phyloP scores from a whole-genome alignment of 495 filamentous ascomycete genomes.

The Talaromyces borbonicus region DNA sequence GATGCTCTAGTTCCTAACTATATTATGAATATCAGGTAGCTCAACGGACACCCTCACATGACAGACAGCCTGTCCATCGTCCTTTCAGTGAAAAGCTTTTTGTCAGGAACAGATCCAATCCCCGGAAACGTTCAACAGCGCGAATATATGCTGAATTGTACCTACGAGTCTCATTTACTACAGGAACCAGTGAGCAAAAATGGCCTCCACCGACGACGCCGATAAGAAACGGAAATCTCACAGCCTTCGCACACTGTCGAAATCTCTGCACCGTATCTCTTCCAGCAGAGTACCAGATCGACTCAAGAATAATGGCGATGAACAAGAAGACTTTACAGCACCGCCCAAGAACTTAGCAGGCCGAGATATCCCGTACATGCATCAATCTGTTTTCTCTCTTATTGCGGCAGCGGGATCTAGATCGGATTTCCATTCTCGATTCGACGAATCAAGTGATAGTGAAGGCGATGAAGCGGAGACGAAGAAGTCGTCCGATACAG shows the following conservation, averaged over 20 bases:
- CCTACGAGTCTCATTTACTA: not conserved
- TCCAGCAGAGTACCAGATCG: slow-evolving; percentile 71
- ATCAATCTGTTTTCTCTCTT: slow-evolving; percentile 90
- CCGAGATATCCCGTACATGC: slow-evolving; percentile 56
- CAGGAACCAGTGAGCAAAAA: not conserved
- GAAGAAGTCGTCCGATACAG: not conserved
- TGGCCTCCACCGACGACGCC: slow-evolving; percentile 21
- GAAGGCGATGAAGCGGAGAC: slow-evolving; percentile 46
- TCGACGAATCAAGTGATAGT: slow-evolving; percentile 77
- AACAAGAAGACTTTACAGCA: slow-evolving; percentile 63
- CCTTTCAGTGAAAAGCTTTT: too few species aligned
- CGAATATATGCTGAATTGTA: too few species aligned
- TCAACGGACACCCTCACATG: too few species aligned
- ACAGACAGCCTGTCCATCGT: too few species aligned
- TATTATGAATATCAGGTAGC: too few species aligned
- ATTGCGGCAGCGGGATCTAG: slow-evolving; percentile 83
- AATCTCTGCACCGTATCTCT: slow-evolving; percentile 42
- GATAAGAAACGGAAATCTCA: slow-evolving; percentile 25
- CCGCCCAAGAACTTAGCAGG: slow-evolving; percentile 35
- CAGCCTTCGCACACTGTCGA: slow-evolving; percentile 51
- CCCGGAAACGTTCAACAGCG: too few species aligned
- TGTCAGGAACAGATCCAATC: too few species aligned
- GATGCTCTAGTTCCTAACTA: too few species aligned
- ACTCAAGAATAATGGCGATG: slow-evolving; percentile 63
- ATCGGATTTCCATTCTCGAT: slow-evolving; percentile 68